Conservation (phyloP, 371 early-diverging fungal species). For the Mucor sp. region DNA sequence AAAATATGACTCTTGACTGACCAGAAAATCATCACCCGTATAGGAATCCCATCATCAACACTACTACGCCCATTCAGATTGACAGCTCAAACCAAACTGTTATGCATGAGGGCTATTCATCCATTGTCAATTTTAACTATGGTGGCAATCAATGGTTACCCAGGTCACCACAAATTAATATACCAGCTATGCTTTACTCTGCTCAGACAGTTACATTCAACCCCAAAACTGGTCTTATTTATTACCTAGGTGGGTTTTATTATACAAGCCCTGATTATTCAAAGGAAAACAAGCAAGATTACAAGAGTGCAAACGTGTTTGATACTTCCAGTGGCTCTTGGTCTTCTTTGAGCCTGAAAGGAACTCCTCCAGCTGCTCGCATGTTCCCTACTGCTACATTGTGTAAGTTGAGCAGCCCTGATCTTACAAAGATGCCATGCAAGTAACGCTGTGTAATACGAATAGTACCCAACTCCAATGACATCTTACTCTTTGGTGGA, state of each 20-base stretch:
- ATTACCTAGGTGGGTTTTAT: slow-evolving; percentile 9
- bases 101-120: background rate
- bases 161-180: background rate
- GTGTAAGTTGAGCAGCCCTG: background rate
- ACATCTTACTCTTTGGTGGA: slow-evolving; percentile 11
- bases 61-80: background rate
- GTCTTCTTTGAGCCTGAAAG: background rate
- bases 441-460: background rate
- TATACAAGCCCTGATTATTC: background rate
- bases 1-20: background rate
- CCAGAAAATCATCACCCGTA: background rate
- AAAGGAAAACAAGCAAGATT: background rate
- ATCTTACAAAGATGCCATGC: background rate
- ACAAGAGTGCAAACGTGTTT: background rate
- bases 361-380: background rate
- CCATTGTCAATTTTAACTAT: background rate
- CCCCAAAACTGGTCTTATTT: slow-evolving; percentile 3
- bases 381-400: slow-evolving; percentile 10
- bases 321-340: background rate
- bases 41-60: background rate
- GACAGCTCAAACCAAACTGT: slow-evolving; percentile 7
- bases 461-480: slow-evolving; percentile 15
- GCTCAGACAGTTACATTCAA: background rate
- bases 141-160: background rate
- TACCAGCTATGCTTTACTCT: background rate